Percentiles rank a stretch among this genome's conserved stretches.
Evolutionary conservation across 805 yeast genomes (phyloP).

Genomic region (Saccharomycopsis amapae): DNA sequence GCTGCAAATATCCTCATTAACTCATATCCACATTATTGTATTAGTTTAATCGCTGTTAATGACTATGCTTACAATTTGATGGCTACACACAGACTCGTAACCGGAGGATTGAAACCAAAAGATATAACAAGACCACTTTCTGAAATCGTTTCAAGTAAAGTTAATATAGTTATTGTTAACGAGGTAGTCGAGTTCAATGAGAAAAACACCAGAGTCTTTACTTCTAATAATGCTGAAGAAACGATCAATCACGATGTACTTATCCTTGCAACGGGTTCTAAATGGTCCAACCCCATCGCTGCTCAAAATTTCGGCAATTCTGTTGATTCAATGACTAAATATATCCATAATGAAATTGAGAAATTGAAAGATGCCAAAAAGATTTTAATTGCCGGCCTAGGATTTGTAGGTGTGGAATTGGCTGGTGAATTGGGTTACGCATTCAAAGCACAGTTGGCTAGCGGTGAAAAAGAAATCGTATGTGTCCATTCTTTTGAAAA

Average conservation of each 20-base stretch:
- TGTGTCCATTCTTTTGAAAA: slow-evolving; percentile 22
- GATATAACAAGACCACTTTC: slow-evolving; percentile 3
- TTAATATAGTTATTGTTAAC: slow-evolving; percentile 20
- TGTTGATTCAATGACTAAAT: slow-evolving; percentile 2
- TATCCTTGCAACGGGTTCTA: slow-evolving; percentile 25
- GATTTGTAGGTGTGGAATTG: slow-evolving; percentile 25
- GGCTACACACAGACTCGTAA: slow-evolving; percentile 2
- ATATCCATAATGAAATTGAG: slow-evolving; percentile 8
- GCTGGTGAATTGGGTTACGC: slow-evolving; percentile 25
- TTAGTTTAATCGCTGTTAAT: slow-evolving; percentile 1
- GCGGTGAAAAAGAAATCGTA: slow-evolving; percentile 22
- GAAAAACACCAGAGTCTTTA: slow-evolving; percentile 12
- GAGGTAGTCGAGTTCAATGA: slow-evolving; percentile 21
- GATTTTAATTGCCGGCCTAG: slow-evolving; percentile 25
- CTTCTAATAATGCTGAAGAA: slow-evolving; percentile 5
- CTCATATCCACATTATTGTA: not conserved
- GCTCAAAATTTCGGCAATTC: not conserved
- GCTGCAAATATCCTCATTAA: slow-evolving; percentile 4
- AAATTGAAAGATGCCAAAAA: slow-evolving; percentile 21
- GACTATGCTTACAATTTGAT: slow-evolving; percentile 1
- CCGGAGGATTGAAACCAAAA: slow-evolving; percentile 3
- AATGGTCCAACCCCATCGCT: slow-evolving; percentile 23
- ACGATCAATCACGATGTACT: slow-evolving; percentile 20
- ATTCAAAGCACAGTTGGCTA: slow-evolving; percentile 17
- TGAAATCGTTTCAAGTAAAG: slow-evolving; percentile 10